Conservation (phyloP, 805 yeast species). For the Starmerella cellae region DNA sequence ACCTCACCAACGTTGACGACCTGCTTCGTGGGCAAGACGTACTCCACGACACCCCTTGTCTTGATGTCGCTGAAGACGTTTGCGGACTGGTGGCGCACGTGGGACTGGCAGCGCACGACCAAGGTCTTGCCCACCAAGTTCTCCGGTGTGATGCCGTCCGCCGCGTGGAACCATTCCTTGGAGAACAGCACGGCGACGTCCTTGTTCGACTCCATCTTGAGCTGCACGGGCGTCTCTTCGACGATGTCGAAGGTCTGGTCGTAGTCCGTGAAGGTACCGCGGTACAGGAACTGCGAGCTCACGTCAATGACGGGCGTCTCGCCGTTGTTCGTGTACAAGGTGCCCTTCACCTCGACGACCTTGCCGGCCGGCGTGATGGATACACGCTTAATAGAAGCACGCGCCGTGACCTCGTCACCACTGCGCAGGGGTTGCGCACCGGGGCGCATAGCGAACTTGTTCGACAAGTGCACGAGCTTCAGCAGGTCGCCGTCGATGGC, state of each 20-base stretch:
- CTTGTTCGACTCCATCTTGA: constrained; percentile 57
- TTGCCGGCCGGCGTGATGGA: constrained; percentile 87
- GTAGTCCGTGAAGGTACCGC: constrained; percentile 81
- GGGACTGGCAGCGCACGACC: constrained; percentile 80
- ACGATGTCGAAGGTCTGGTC: constrained; percentile 84
- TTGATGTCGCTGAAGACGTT: constrained; percentile 62
- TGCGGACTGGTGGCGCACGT: constrained; percentile 65
- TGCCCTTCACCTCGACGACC: constrained; percentile 88
- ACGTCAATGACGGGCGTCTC: constrained; percentile 82
- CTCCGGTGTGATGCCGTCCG: constrained; percentile 38
- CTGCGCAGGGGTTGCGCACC: constrained; percentile 80
- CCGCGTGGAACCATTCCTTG: constrained; percentile 93
- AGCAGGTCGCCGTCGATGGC: constrained; percentile 92
- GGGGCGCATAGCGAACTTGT: constrained; percentile 84
- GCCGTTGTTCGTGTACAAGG: constrained; percentile 41
- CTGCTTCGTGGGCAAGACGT: constrained; percentile 89
- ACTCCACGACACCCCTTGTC: constrained; percentile 71
- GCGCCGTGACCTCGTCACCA: constrained; percentile 72
- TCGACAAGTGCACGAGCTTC: constrained; percentile 86
- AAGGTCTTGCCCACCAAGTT: constrained; percentile 68
- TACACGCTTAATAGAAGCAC: constrained; percentile 78
- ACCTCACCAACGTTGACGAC: constrained; percentile 70
- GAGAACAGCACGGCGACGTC: constrained; percentile 88
- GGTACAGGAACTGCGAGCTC: constrained; percentile 86
- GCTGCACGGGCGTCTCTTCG: constrained; percentile 75